Percentiles rank a stretch among this genome's conserved stretches.
These are phyloP conservation scores for Saprolegnia parasitica DNA, from an alignment of 352 stramenopile species.

Conservation along the genomic window DNA sequence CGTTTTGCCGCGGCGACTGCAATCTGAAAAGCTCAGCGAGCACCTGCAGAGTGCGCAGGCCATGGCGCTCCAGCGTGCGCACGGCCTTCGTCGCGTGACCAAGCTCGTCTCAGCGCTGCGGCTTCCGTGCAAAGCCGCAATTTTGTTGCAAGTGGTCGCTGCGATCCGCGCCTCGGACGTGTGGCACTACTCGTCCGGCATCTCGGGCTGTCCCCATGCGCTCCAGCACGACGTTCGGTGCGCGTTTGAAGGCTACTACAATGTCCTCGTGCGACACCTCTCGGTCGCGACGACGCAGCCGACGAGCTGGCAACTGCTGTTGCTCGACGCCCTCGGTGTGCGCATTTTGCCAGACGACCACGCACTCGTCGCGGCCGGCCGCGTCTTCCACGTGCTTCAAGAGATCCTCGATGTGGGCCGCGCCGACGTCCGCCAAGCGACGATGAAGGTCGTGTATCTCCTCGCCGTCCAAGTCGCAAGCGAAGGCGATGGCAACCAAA, in stretches of 20 bases:
- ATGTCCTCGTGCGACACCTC: conserved; percentile 11
- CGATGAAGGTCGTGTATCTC: conserved; percentile 27
- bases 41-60: not conserved
- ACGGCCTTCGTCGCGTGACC: conserved; percentile 14
- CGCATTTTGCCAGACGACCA: conserved; percentile 27
- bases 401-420: conserved; percentile 15
- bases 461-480: conserved; percentile 24
- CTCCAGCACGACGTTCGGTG: conserved; percentile 5
- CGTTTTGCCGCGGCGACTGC: conserved; percentile 17
- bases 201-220: conserved; percentile 11
- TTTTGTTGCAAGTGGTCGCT: conserved; percentile 14
- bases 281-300: not conserved
- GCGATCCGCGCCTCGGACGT: not conserved
- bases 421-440: conserved; percentile 3
- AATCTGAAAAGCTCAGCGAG: conserved; percentile 20
- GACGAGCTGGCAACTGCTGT: conserved; percentile 20
- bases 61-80: conserved; percentile 7
- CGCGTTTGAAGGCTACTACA: conserved; percentile 22
- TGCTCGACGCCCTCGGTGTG: conserved; percentile 15
- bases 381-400: conserved; percentile 23
- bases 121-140: conserved; percentile 10
- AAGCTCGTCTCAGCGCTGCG: conserved; percentile 1
- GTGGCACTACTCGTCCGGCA: conserved; percentile 23
- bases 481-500: conserved; percentile 3
- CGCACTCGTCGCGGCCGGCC: not conserved